Percentiles rank a stretch among this genome's conserved stretches.
Evolutionary conservation across 805 yeast species (phyloP).

Genomic region (Starmera caribaea): DNA sequence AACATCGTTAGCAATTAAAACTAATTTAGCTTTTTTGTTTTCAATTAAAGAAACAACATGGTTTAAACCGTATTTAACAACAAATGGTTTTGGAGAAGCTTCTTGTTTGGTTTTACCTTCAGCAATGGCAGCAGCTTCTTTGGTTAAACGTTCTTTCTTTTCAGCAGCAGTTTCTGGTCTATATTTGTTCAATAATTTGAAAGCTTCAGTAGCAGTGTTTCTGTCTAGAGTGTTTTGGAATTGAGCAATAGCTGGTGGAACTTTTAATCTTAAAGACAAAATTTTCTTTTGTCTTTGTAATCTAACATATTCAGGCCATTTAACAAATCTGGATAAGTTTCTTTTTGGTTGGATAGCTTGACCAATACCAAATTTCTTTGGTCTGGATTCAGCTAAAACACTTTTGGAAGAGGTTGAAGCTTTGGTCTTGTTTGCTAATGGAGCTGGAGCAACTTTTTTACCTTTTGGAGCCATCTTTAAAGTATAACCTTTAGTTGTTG

Average conservation of each 20-base stretch:
- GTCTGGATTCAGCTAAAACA: constrained; percentile 84
- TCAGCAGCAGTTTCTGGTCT: constrained; percentile 96
- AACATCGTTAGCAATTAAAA: constrained; percentile 96
- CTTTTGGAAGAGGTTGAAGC: constrained; percentile 49
- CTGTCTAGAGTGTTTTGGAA: constrained; percentile 94
- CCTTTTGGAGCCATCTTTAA: constrained; percentile 1
- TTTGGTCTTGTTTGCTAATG: constrained; percentile 72
- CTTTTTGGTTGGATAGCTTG: constrained; percentile 92
- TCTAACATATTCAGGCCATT: constrained; percentile 98
- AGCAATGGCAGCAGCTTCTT: constrained; percentile 98
- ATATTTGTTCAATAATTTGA: constrained; percentile 97
- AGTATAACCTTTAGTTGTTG: too few species aligned
- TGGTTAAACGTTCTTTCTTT: constrained; percentile 98
- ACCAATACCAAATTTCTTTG: constrained; percentile 94
- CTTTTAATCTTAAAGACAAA: constrained; percentile 91
- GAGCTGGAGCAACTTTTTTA: constrained; percentile 96
- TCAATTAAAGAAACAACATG: constrained; percentile 96
- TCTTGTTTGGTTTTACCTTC: constrained; percentile 97
- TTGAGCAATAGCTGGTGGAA: constrained; percentile 97
- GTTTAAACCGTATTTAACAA: constrained; percentile 97
- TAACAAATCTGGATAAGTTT: constrained; percentile 94
- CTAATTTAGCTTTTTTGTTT: constrained; percentile 98
- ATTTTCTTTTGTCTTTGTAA: constrained; percentile 99
- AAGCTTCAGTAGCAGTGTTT: constrained; percentile 96
- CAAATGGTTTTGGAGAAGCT: constrained; percentile 94